Conservation (phyloP, 768 basidiomycete species). For the Rhodotorula kratochvilovae region DNA sequence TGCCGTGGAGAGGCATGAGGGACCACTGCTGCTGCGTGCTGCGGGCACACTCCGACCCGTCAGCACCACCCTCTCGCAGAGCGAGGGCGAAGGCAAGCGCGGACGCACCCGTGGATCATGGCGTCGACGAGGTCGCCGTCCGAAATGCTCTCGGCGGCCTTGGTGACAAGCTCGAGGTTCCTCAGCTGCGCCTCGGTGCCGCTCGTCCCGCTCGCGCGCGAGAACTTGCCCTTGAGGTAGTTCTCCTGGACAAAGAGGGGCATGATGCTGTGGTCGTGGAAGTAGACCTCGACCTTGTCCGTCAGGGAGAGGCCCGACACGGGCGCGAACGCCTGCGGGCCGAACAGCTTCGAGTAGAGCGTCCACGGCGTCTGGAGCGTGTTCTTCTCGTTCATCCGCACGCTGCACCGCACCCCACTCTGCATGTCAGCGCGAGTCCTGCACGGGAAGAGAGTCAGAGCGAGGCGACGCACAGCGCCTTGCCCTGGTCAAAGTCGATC, state of each 20-base stretch:
- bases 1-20: slow-evolving; percentile 86
- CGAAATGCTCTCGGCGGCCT: slow-evolving; percentile 85
- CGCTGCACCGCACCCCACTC: slow-evolving; percentile 52
- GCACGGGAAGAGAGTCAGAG: too few relatives aligned
- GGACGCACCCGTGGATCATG: slow-evolving; percentile 77
- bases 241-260: slow-evolving; percentile 97
- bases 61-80: neutral
- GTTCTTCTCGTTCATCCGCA: slow-evolving; percentile 88
- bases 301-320: slow-evolving; percentile 74
- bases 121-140: slow-evolving; percentile 90
- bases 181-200: slow-evolving; percentile 66
- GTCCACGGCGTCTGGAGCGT: slow-evolving; percentile 86
- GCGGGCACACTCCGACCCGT: neutral
- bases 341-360: slow-evolving; percentile 79
- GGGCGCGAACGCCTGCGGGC: slow-evolving; percentile 81
- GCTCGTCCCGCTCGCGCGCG: slow-evolving; percentile 54
- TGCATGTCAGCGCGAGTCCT: too few relatives aligned
- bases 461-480: slow-evolving; percentile 64
- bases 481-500: slow-evolving; percentile 89
- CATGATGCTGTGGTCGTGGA: slow-evolving; percentile 89
- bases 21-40: slow-evolving; percentile 95
- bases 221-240: slow-evolving; percentile 78
- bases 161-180: slow-evolving; percentile 72
- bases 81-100: too few relatives aligned
- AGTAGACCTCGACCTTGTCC: slow-evolving; percentile 94